Conservation (phyloP, 768 basidiomycete species). For the Boletus reticulatus region DNA sequence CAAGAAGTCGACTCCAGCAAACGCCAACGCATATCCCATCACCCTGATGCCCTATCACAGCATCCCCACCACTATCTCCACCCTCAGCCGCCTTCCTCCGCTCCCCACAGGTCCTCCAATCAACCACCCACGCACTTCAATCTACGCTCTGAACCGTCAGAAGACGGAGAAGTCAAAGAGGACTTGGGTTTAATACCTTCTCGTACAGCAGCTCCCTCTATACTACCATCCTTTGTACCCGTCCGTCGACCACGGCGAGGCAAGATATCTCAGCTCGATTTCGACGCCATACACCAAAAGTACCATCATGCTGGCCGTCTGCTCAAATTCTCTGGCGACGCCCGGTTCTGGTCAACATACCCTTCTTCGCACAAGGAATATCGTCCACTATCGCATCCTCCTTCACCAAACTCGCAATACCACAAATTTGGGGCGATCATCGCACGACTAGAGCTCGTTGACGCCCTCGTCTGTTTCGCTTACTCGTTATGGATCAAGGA, state of each 20-base stretch:
- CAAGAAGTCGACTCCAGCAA: slow-evolving; percentile 30
- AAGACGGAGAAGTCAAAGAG: slow-evolving; percentile 48
- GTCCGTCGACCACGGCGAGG: slow-evolving; percentile 69
- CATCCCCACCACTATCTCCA: slow-evolving; percentile 30
- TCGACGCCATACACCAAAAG: slow-evolving; percentile 62
- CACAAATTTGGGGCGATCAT: slow-evolving; percentile 75
- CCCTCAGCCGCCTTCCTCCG: slow-evolving; percentile 22
- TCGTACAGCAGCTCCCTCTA: slow-evolving; percentile 29
- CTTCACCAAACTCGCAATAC: slow-evolving; percentile 64
- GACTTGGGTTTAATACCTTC: slow-evolving; percentile 28
- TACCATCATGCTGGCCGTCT: slow-evolving; percentile 68
- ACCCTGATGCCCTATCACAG: slow-evolving; percentile 25
- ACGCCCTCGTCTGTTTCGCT: slow-evolving; percentile 80
- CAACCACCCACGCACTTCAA: slow-evolving; percentile 20
- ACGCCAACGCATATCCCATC: slow-evolving; percentile 29
- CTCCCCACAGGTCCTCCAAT: slow-evolving; percentile 22
- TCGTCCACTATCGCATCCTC: slow-evolving; percentile 60
- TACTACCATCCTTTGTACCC: slow-evolving; percentile 44
- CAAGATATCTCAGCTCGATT: slow-evolving; percentile 44
- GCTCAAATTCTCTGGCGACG: slow-evolving; percentile 84
- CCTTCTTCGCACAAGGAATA: slow-evolving; percentile 63
- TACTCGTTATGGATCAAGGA: slow-evolving; percentile 84
- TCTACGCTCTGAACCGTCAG: slow-evolving; percentile 40
- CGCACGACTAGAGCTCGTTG: slow-evolving; percentile 75
- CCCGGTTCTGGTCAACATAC: slow-evolving; percentile 74